phyloP scores from a whole-genome alignment of 1,284 basidiomycete genomes.

The Naganishia sp. region DNA sequence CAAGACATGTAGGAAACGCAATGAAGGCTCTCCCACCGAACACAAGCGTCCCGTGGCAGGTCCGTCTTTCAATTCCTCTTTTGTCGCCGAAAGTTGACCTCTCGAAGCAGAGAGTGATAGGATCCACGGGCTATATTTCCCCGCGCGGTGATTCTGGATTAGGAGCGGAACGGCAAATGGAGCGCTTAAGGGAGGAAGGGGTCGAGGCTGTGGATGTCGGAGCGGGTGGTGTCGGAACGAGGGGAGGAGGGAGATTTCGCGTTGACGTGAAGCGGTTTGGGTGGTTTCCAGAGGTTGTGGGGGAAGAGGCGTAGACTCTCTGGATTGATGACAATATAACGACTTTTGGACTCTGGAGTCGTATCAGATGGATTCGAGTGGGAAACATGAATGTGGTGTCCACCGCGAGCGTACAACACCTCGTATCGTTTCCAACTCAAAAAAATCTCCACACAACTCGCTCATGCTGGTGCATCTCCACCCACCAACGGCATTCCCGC shows the following conservation, averaged over 20 bases:
- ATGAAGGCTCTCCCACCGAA: constrained; percentile 26
- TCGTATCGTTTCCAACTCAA: too few relatives aligned
- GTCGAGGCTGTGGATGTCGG: constrained; percentile 61
- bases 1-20: constrained; percentile 31
- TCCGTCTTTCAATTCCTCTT: background rate
- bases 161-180: constrained; percentile 67
- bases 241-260: constrained; percentile 57
- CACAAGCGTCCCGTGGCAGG: constrained; percentile 32
- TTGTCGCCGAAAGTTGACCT: background rate
- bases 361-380: too few relatives aligned
- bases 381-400: too few relatives aligned
- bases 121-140: constrained; percentile 61
- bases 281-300: constrained; percentile 62
- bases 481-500: constrained; percentile 40
- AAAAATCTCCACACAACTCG: too few relatives aligned
- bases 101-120: constrained; percentile 46
- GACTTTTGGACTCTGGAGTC: too few relatives aligned
- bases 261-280: constrained; percentile 60
- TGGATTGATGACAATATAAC: background rate
- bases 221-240: constrained; percentile 37
- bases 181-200: constrained; percentile 68
- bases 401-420: too few relatives aligned
- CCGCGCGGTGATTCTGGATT: constrained; percentile 73
- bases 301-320: background rate
- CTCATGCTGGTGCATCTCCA: constrained; percentile 11